Evolutionary conservation across 1,284 basidiomycete species (phyloP), one percentile per base, ranked within the genome.

Genomic region (Testicularia cyperi): DNA sequence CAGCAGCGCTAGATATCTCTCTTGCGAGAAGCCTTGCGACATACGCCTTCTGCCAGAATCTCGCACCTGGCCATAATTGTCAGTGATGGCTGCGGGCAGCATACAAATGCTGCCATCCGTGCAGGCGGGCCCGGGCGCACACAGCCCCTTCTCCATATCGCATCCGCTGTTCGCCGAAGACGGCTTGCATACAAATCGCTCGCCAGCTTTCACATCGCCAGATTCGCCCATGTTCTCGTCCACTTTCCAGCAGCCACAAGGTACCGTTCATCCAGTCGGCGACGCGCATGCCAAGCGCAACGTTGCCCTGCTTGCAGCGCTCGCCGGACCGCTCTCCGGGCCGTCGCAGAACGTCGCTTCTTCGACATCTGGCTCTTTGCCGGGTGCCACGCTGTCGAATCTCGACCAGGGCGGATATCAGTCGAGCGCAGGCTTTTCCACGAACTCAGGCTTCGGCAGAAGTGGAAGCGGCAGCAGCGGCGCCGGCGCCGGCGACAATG

Each of bases 61-160:
- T 34, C 35, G 8, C 36, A 33, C 18, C 15, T 30, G 8, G 38
- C 32, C 23, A 27, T 35, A 42, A 7, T 25, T 22, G 22, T 35
- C 20, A 43, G 51, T 57, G 54, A 26, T 44, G 26, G 44, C 38
- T 28, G 33, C 54, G 43, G 43, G 35, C 18, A 22, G 46, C 23
- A 39, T 60, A 18, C 38, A 53, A 24, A 10, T 53, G 30, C 56
- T 60, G 32, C 41, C 56, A n/a, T 43, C 32, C 25, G 35, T 54
- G 25, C 38, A 38, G 14, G 22, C 45, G 2, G 19, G 25, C 19
- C 41, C 20, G 18, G 42, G 41, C 44, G 45, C 45, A 25, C 49
- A 48, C 42, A 53, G 42, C 42, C 46, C 56, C 15, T 61, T 61
- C 21, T 54, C 56, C 31, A 61, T 61, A 61, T 39, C 40, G 1